Base-by-base conservation (phyloP, 2,329 filamentous ascomycete genomes). In the Fusarium luffae region DNA sequence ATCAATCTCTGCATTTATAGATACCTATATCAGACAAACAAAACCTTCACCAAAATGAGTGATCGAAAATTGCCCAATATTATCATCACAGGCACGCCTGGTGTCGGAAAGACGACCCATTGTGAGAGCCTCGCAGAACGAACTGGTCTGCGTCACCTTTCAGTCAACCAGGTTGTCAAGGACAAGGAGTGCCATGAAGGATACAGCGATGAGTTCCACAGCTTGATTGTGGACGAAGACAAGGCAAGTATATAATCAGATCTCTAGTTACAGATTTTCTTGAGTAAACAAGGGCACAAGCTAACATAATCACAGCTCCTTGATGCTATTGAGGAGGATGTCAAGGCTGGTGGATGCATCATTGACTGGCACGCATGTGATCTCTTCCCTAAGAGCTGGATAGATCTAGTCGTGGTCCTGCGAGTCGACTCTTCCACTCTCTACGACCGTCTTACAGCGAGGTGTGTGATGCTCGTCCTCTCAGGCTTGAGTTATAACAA, bases 351-450 rank as follows among this genome's bases (percentile, higher is more conserved):
- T 60, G 96, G 96, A 21, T 93, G 89, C 79, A 89, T 99, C 73
- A 92, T 99, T 76, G 96, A 99, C 82, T 99, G 96, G 95, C 96
- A 99, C 81, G 95, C 94, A 4, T 98, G 95, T 82, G 96, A 98
- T 76, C 82, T 98, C 23, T 98, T 98, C 77, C 96, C 96, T 4
- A 90, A 92, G 78, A 92, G 92, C 76, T 97, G 94, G 93, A 92
- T 99, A 77, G 96, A 99, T 79, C 87, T 99, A 4, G 94, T 99
- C 1, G 92, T 98, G 7, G 96, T 99, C 58, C 81, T 99, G 68
- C 87, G 96, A 47, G 93, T 92, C 59, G 90, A 96, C 73, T 94
- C 93, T 19, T 89, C 88, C 21, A 84, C 91, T 16, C 86, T 97
- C 4, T 98, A 96, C 77, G 96, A 99, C 79, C 88, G 96, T 55